Evolutionary conservation across 805 yeast genomes (phyloP).

Genomic region (Saturnispora sekii): DNA sequence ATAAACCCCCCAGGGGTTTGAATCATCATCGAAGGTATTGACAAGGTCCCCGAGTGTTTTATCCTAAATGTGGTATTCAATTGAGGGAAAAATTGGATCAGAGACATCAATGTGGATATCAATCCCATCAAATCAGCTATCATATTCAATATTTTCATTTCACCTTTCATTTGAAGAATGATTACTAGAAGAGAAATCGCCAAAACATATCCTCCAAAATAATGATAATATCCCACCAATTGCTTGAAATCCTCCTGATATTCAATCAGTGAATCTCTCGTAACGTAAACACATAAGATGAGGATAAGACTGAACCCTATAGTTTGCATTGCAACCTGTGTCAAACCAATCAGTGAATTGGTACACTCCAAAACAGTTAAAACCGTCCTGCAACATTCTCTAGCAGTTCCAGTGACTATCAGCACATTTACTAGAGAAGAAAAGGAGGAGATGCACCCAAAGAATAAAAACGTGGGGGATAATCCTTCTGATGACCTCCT

Average conservation of each 20-base stretch:
- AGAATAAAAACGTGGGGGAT: conserved; percentile 58
- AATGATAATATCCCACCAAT: conserved; percentile 32
- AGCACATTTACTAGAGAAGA: conserved; percentile 59
- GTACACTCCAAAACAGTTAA: conserved; percentile 48
- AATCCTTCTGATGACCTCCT: conserved; percentile 68
- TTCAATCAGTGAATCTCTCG: conserved; percentile 37
- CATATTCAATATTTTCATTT: not conserved
- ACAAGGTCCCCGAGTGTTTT: conserved; percentile 72
- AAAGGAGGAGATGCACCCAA: conserved; percentile 63
- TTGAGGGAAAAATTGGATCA: conserved; percentile 74
- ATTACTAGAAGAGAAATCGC: conserved; percentile 28
- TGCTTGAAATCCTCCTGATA: conserved; percentile 35
- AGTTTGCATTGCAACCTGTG: conserved; percentile 60
- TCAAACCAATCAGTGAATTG: conserved; percentile 53
- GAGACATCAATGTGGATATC: conserved; percentile 51
- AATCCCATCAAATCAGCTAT: conserved; percentile 58
- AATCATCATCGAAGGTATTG: conserved; percentile 70
- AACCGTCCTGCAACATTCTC: conserved; percentile 45
- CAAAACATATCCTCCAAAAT: conserved; percentile 30
- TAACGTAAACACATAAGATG: conserved; percentile 41
- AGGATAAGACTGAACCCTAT: conserved; percentile 49
- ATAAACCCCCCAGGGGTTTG: conserved; percentile 87
- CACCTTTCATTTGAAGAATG: conserved; percentile 19
- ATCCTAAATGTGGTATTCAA: conserved; percentile 56
- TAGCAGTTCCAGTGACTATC: conserved; percentile 48